Evolutionary conservation across 2,329 filamentous ascomycete species (phyloP), one percentile per base, ranked within the genome.

Genomic region (Alternaria gaisen): DNA sequence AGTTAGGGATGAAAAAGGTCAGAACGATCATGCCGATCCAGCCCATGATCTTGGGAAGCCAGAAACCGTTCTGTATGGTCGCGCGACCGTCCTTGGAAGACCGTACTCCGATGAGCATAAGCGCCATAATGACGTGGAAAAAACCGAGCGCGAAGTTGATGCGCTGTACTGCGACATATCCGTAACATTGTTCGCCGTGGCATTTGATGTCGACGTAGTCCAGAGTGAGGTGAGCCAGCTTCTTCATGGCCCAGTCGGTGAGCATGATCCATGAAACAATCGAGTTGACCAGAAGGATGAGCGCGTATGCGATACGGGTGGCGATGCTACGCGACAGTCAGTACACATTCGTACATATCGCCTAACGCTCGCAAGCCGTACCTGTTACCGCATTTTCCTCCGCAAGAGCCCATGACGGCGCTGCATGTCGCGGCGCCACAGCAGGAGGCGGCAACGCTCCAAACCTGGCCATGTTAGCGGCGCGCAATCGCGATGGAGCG

Each of bases 221-320:
- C 67, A 99, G 86, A 12, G 93, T 95, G 56, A 98, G 84, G 67
- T 96, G 88, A 80, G 98, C 90, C 6, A 99, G 85, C 79, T 98
- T 98, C 74, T 97, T 92, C 77, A 99, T 92, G 34, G 95, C 95
- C 95, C 95, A 99, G 54, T 93, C 92, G 22, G 95, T 99, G 82
- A 99, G 93, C 93, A 98, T 97, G 71, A 99, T 92, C 95, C 95
- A 99, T 36, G 95, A 94, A 53, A 98, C 79, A 67, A 98, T 97
- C 60, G 94, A 97, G 85, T 99, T 99, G 80, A 98, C 82, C 68
- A 99, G 89, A 56, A 99, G 91, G 65, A 99, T 90, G 74, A 98
- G 88, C 66, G 95, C 94, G 79, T 97, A 97, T 75, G 92, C 94
- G 82, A 98, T 96, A 83, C 95, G 92, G 69, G 95, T 99, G 58